phyloP scores from a whole-genome alignment of 495 filamentous ascomycete species.

The Penicillium maclennaniae region DNA sequence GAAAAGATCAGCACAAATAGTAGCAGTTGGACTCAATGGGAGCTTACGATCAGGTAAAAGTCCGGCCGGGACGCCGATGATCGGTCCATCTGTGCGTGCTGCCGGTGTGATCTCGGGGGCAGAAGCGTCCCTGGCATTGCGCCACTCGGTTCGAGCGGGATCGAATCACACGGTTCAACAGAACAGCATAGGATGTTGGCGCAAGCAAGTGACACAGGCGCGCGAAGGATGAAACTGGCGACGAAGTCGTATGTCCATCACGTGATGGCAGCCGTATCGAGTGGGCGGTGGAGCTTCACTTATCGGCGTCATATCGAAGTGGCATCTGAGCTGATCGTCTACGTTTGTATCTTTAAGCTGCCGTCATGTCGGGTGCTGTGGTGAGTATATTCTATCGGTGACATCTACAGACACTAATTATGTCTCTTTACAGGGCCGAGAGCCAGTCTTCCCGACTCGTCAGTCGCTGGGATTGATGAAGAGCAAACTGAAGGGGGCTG shows the following conservation, averaged over 20 bases:
- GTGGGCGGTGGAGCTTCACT: slow-evolving; percentile 25
- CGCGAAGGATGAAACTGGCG: slow-evolving; percentile 19
- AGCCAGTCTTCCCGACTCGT: slow-evolving; percentile 96
- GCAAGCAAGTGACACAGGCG: slow-evolving; percentile 30
- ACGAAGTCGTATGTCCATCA: slow-evolving; percentile 29
- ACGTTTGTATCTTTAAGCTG: slow-evolving; percentile 15
- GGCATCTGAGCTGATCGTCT: slow-evolving; percentile 17
- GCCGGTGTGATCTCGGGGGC: slow-evolving; percentile 50
- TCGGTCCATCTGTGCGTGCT: slow-evolving; percentile 48
- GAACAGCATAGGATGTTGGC: slow-evolving; percentile 22
- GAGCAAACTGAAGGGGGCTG: slow-evolving; percentile 94
- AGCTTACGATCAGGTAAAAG: slow-evolving; percentile 74
- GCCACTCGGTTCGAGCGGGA: slow-evolving; percentile 43
- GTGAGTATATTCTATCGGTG: slow-evolving; percentile 32
- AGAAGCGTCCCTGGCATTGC: slow-evolving; percentile 62
- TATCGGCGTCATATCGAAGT: slow-evolving; percentile 35
- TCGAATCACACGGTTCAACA: slow-evolving; percentile 35
- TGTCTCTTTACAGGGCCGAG: slow-evolving; percentile 42
- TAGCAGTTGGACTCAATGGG: slow-evolving; percentile 6
- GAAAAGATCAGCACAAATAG: slow-evolving; percentile 10
- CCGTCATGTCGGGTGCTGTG: slow-evolving; percentile 55
- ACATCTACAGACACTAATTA: slow-evolving; percentile 1
- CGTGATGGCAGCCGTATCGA: slow-evolving; percentile 27
- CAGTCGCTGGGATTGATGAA: slow-evolving; percentile 98
- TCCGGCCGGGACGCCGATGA: slow-evolving; percentile 51